These are phyloP conservation scores for Neolentinus lepideus DNA, from an alignment of 1,284 basidiomycete species.

Conservation along the genomic window DNA sequence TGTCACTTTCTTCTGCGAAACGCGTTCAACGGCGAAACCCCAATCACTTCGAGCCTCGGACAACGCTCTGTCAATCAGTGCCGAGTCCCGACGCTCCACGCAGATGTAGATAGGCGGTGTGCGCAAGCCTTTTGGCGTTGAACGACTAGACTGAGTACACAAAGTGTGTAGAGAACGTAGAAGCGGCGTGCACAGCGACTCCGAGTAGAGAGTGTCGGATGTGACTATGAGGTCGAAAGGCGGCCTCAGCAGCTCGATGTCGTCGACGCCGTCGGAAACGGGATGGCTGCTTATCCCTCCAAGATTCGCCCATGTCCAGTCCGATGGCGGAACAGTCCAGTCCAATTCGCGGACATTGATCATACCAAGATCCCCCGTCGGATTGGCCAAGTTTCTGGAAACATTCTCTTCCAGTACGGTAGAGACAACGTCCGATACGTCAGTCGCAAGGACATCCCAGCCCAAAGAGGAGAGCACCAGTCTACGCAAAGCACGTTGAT, in stretches of 20 bases:
- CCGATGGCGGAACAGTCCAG: conserved; percentile 49
- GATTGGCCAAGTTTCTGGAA: conserved; percentile 34
- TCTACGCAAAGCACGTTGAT: conserved; percentile 25
- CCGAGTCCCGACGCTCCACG: conserved; percentile 73
- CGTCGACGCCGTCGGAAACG: conserved; percentile 7
- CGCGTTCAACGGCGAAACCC: conserved; percentile 50
- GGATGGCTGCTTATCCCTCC: conserved; percentile 26
- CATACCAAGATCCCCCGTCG: conserved; percentile 28
- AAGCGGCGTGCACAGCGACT: conserved; percentile 61
- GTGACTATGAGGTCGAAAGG: conserved; percentile 79
- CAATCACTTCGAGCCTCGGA: conserved; percentile 38
- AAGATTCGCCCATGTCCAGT: conserved; percentile 47
- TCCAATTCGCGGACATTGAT: conserved; percentile 57
- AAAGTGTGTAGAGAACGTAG: conserved; percentile 59
- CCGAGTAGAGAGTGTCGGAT: conserved; percentile 79
- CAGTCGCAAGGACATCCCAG: conserved; percentile 77
- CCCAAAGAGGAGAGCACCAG: conserved; percentile 66
- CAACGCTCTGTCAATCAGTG: conserved; percentile 54
- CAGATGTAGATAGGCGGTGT: conserved; percentile 57
- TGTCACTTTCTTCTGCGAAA: conserved; percentile 53
- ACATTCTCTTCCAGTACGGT: conserved; percentile 68
- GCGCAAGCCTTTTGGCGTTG: conserved; percentile 12
- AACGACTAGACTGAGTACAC: conserved; percentile 27
- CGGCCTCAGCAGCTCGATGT: conserved; percentile 27
- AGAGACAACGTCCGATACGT: conserved; percentile 62